Percentiles rank a stretch among this genome's conserved stretches.
phyloP scores from a whole-genome alignment of 257 asterid genomes.

The Solanum habrochaites region DNA sequence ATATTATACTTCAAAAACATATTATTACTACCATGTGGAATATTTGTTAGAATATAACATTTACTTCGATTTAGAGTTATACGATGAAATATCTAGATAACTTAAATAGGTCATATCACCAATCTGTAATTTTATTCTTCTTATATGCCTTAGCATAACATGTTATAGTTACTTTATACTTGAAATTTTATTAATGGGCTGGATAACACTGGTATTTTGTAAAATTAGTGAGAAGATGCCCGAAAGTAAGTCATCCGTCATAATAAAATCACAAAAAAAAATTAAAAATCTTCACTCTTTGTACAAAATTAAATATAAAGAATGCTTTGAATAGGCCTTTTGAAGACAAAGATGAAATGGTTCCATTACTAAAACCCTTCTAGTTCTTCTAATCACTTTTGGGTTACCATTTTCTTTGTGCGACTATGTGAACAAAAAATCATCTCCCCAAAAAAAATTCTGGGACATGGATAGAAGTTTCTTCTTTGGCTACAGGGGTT shows the following conservation, averaged over 20 bases:
- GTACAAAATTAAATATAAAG: neutral
- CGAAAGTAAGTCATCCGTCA: neutral
- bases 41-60: neutral
- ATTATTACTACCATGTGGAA: neutral
- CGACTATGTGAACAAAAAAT: slow-evolving; percentile 13
- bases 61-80: neutral
- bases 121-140: neutral
- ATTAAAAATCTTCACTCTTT: neutral
- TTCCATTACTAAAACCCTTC: slow-evolving; percentile 27
- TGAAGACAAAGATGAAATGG: slow-evolving; percentile 26
- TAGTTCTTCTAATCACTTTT: slow-evolving; percentile 36
- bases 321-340: neutral
- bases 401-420: slow-evolving; percentile 39
- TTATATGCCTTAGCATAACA: neutral
- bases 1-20: neutral
- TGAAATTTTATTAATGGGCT: neutral
- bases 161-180: no score
- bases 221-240: neutral
- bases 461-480: slow-evolving; percentile 63
- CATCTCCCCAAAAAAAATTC: slow-evolving; percentile 5
- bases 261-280: no score
- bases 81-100: neutral
- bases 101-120: no score
- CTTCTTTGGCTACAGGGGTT: slow-evolving; percentile 89
- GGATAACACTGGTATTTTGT: no score